Evolutionary conservation across 2,329 filamentous ascomycete species (phyloP), one percentile per base, ranked within the genome.

Genomic region (Penicillium sp.): DNA sequence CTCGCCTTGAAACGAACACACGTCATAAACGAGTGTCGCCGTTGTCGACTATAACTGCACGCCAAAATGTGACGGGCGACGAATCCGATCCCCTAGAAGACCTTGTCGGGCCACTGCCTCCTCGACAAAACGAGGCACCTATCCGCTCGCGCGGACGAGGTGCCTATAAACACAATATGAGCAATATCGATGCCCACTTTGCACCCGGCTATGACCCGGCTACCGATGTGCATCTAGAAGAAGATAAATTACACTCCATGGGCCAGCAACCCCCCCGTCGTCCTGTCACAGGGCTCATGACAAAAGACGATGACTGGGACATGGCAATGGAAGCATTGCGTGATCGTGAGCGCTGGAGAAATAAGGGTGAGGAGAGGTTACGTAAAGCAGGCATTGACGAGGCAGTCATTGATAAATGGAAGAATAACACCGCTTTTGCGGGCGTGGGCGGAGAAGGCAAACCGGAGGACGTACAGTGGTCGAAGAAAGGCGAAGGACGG

Each of bases 171-270:
- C 77, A 81, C 5, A 81, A 81, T 1, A 73, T 77, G 5, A 86
- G 86, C 26, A 85, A 83, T 10, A 95, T 97, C 61, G 91, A 97
- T 67, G 79, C 82, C 25, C 89, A 89, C 50, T 97, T 97, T 71
- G 86, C 88, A 1, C 77, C 84, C 1, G 82, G 73, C 17, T 87
- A 87, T 64, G 78, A 87, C 58, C 84, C 85, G 1, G 69, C 76
- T 17, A 60, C 70, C 9, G 77, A 80, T 57, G 60, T 78, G 4
- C 71, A 73, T 3, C 61, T 66, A 7, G 70, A 75, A 16, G 69
- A 74, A 10, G 65, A 72, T 47, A 88, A 88, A 63, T 79, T 85
- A 56, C 81, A 82, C 0, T 73, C 7, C 69, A 76, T n/a, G 84
- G 89, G 63, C 73, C 88, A 4, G 75, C 80, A 37, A 74, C 78